A percentile compares a stretch with the other conserved stretches of the same genome.
Evolutionary conservation across 352 stramenopile species (phyloP).

Genomic region (Phytopythium mirpurense): DNA sequence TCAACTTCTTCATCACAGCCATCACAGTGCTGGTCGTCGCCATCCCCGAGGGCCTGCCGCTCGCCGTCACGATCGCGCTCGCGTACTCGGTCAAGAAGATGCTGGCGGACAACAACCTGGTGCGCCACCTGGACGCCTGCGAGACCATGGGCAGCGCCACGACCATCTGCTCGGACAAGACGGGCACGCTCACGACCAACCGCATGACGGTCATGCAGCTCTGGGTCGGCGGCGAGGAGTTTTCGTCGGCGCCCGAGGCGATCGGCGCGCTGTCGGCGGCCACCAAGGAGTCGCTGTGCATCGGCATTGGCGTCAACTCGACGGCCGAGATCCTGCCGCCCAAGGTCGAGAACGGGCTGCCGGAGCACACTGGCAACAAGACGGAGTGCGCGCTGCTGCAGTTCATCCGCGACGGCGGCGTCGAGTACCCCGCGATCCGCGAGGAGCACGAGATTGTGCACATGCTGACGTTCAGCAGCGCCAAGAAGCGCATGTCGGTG

Average conservation of each 20-base stretch:
- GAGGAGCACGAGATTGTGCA: conserved; percentile 48
- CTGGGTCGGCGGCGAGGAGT: conserved; percentile 70
- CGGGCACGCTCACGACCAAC: conserved; percentile 96
- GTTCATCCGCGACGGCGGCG: conserved; percentile 63
- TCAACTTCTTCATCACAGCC: conserved; percentile 82
- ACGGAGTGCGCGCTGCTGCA: conserved; percentile 74
- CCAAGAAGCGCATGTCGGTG: conserved; percentile 83
- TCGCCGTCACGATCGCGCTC: conserved; percentile 95
- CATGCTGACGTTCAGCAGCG: conserved; percentile 82
- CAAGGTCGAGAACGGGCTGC: conserved; percentile 41
- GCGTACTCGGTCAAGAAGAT: conserved; percentile 91
- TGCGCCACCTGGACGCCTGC: conserved; percentile 82
- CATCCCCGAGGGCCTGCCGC: conserved; percentile 96
- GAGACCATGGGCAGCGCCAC: conserved; percentile 95
- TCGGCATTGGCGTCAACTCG: conserved; percentile 67
- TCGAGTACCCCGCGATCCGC: conserved; percentile 53
- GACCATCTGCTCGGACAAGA: conserved; percentile 98
- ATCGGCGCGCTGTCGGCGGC: conserved; percentile 53
- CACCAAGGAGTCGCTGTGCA: conserved; percentile 64
- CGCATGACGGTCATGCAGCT: conserved; percentile 94
- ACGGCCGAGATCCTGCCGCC: conserved; percentile 63
- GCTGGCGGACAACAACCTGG: conserved; percentile 87
- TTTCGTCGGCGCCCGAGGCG: conserved; percentile 39
- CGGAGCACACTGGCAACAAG: conserved; percentile 80
- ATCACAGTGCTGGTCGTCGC: conserved; percentile 95